Percentiles rank a stretch among this genome's conserved stretches.
Conservation (phyloP, 2,329 filamentous ascomycete genomes). For the Xylaria sp. region DNA sequence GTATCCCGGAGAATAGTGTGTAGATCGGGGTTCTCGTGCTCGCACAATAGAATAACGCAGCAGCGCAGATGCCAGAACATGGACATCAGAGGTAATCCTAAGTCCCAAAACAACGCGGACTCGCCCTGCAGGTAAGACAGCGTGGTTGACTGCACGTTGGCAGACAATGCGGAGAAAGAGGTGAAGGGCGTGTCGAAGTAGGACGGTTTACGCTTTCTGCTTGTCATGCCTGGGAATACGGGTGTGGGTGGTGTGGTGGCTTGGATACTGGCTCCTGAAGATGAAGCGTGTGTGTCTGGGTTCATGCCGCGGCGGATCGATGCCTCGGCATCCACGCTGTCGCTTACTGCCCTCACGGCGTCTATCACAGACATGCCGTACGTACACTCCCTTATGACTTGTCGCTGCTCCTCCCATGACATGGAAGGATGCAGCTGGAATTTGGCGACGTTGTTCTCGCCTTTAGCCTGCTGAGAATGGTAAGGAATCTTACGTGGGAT, state of each 20-base stretch:
- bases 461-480: background rate
- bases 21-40: background rate
- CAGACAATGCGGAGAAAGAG: background rate
- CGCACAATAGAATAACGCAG: background rate
- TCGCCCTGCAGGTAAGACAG: background rate
- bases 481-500: background rate
- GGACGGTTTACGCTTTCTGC: background rate
- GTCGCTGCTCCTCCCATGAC: background rate
- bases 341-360: too few species aligned
- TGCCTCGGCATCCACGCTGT: too few species aligned
- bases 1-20: background rate
- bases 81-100: conserved; percentile 2
- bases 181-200: background rate
- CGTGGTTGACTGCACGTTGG: background rate
- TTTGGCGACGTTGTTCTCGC: background rate
- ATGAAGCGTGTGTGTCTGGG: too few species aligned
- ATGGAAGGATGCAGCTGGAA: background rate
- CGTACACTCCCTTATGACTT: background rate
- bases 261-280: too few species aligned
- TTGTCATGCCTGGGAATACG: background rate
- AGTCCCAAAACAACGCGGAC: background rate
- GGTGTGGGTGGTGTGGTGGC: too few species aligned
- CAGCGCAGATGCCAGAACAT: conserved; percentile 3
- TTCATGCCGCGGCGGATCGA: conserved; percentile 9
- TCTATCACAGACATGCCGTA: background rate